Evolutionary conservation across 768 basidiomycete genomes (phyloP).

Genomic region (Termitomyces sp.): DNA sequence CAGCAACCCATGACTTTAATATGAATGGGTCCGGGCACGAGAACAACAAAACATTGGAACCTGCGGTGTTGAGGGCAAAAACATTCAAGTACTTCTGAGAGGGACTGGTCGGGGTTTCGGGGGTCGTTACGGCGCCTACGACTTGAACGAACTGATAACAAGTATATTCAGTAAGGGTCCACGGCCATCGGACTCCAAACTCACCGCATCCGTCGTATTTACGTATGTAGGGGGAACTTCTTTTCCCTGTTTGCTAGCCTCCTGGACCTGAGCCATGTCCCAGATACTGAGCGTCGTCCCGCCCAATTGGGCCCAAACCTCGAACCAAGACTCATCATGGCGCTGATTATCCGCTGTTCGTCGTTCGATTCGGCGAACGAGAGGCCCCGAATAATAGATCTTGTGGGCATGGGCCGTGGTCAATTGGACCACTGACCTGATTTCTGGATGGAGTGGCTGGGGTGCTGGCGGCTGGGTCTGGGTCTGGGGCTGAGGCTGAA

Average conservation of each 20-base stretch:
- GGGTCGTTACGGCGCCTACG: conserved; percentile 68
- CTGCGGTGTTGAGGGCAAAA: conserved; percentile 91
- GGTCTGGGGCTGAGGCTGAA: conserved; percentile 18
- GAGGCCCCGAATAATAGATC: conserved; percentile 83
- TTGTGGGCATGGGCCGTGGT: conserved; percentile 79
- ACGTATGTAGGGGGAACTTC: conserved; percentile 87
- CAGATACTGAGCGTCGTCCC: conserved; percentile 88
- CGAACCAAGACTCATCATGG: conserved; percentile 77
- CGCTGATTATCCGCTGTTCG: conserved; percentile 63
- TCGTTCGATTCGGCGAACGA: conserved; percentile 74
- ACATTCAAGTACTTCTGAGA: conserved; percentile 69
- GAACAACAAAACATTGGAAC: conserved; percentile 85
- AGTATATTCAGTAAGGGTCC: not conserved
- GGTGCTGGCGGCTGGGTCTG: conserved; percentile 22
- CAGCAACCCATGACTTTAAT: conserved; percentile 87
- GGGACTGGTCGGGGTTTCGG: conserved; percentile 46
- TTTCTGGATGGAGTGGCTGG: conserved; percentile 71
- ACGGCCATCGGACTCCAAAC: conserved; percentile 26
- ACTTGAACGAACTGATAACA: conserved; percentile 68
- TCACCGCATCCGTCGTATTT: conserved; percentile 84
- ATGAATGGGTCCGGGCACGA: conserved; percentile 72
- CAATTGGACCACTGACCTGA: conserved; percentile 73
- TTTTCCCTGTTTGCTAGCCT: conserved; percentile 72
- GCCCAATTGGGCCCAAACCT: conserved; percentile 88
- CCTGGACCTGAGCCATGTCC: conserved; percentile 88